Base-by-base conservation (phyloP, 768 basidiomycete genomes). In the Tricholoma flavovirens region DNA sequence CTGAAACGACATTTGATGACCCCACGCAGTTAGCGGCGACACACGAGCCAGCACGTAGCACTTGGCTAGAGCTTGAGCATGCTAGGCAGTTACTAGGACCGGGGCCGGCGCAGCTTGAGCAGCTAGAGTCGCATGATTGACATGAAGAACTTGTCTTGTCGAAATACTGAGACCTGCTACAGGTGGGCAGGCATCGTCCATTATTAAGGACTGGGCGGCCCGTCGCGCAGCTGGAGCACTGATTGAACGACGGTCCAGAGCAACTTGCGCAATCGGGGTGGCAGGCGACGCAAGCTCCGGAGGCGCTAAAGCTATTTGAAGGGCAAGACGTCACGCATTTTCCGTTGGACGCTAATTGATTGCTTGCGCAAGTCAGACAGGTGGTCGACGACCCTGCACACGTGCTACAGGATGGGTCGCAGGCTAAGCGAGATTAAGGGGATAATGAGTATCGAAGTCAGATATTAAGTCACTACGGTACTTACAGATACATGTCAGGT, bases 231-330 rank as follows among this genome's bases (percentile, higher is more conserved):
- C 81, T 80, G 7, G 83, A 77, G 70, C 93, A 96, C 66, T 93
- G 86, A 65, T 82, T 83, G 72, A 90, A 90, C 0, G 83, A 80
- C 19, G 79, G 63, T n/a, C 90, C 91, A 21, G 83, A 83, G 70
- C 93, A 96, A 1, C 87, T 84, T 14, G 82, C 83, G 64, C 93
- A 96, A 66, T 95, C 93, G 0, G 90, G 83, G 57, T 95, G 92
- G 68, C 93, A 96, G 5, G 84, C 62, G 54, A 83, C 65, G 72
- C 93, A 95, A 24, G 80, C 70, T 21, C 83, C 81, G 29, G 82
- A 77, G 10, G 87, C 79, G 52, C 76, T 71, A 71, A 93, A 87
- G 1, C 84, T 81, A 57, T 82, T 83, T 36, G 84, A 77, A 0
- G 93, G 90, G 64, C 92, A 95, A 5, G 82, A 78, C 15, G 81